phyloP scores from a whole-genome alignment of 108 stramenopile genomes.

The Nitzschia sp. region DNA sequence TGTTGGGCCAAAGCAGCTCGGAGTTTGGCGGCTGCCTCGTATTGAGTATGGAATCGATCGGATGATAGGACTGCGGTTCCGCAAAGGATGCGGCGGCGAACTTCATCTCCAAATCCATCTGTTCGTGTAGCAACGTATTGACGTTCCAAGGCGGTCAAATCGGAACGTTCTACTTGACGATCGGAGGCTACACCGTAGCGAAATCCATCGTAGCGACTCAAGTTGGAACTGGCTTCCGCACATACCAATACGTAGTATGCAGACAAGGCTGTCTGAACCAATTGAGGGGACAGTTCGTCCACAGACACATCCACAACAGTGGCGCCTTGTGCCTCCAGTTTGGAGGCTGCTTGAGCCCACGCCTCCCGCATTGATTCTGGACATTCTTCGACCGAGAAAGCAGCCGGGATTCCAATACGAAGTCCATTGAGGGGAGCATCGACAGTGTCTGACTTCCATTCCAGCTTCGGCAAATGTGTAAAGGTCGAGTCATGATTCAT shows the following conservation, averaged over 20 bases:
- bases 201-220: conserved; percentile 95
- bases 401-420: conserved; percentile 77
- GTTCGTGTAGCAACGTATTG: conserved; percentile 68
- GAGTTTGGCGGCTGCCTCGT: conserved; percentile 80
- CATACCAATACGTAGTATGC: conserved; percentile 95
- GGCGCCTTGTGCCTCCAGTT: conserved; percentile 52
- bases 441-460: not conserved
- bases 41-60: conserved; percentile 83
- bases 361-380: conserved; percentile 49
- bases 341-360: conserved; percentile 57
- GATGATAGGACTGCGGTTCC: conserved; percentile 85
- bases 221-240: conserved; percentile 96
- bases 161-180: not conserved
- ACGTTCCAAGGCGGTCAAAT: conserved; percentile 53
- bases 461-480: not conserved
- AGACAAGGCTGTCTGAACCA: conserved; percentile 72
- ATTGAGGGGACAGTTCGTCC: conserved; percentile 57
- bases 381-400: conserved; percentile 77
- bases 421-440: conserved; percentile 45
- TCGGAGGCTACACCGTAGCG: conserved; percentile 69
- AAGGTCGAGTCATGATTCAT: conserved; percentile 62
- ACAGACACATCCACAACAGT: conserved; percentile 52
- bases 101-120: conserved; percentile 81
- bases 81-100: conserved; percentile 71
- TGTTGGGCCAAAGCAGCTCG: conserved; percentile 66